A percentile compares a stretch with the other conserved stretches of the same genome.
phyloP scores from a whole-genome alignment of 2,329 filamentous ascomycete genomes.

The Endothia cerciana region DNA sequence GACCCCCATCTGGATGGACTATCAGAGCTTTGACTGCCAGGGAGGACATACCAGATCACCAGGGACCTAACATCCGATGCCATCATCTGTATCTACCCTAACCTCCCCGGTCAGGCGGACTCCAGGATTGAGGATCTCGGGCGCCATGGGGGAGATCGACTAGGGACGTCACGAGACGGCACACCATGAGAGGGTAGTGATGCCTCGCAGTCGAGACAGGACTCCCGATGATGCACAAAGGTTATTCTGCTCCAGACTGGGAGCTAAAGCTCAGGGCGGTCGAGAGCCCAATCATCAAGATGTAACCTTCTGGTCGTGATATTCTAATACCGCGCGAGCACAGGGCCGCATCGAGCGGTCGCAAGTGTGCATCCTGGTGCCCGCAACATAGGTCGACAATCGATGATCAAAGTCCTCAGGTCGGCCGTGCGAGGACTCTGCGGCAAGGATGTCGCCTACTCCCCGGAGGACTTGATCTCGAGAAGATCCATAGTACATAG shows the following conservation, averaged over 20 bases:
- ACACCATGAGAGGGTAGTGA: not conserved
- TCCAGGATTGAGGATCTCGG: not conserved
- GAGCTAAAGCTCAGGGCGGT: not conserved
- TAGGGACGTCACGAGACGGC: slow-evolving; percentile 1
- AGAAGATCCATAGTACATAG: slow-evolving; percentile 1
- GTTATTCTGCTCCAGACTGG: slow-evolving; percentile 15
- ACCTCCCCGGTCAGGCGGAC: not conserved
- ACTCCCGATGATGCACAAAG: slow-evolving; percentile 5
- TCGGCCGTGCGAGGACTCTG: slow-evolving; percentile 17
- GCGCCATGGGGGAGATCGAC: not conserved
- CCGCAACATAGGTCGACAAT: not conserved
- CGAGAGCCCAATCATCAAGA: not conserved
- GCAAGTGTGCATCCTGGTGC: not conserved
- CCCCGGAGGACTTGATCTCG: slow-evolving; percentile 1
- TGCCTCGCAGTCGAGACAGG: slow-evolving; percentile 6
- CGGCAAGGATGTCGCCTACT: slow-evolving; percentile 25
- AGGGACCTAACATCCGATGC: not conserved
- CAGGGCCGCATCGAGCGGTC: not conserved
- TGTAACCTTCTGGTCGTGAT: no score
- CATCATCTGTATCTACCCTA: not conserved
- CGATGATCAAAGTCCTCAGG: not conserved
- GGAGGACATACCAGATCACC: slow-evolving; percentile 4
- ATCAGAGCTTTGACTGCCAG: slow-evolving; percentile 18
- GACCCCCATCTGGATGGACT: slow-evolving; percentile 24
- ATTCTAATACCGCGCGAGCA: slow-evolving; percentile 16